Percentiles rank a stretch among this genome's conserved stretches.
Conservation (phyloP, 805 yeast species). For the Saturnispora besseyi region DNA sequence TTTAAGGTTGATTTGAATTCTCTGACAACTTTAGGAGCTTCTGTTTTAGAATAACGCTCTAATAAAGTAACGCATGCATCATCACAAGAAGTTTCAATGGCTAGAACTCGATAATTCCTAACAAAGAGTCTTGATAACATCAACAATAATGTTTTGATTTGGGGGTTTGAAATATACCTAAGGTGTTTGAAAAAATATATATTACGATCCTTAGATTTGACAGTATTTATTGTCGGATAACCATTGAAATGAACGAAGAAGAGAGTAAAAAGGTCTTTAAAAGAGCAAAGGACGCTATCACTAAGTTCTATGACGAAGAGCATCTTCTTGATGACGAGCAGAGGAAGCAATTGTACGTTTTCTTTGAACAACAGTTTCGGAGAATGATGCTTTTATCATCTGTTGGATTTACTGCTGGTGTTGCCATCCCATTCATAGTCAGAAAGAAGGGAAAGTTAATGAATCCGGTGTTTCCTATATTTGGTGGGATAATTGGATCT, state of each 20-base stretch:
- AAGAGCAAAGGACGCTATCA: slow-evolving; percentile 35
- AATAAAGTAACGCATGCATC: slow-evolving; percentile 85
- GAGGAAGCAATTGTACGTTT: slow-evolving; percentile 32
- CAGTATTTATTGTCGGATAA: neutral
- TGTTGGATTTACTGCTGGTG: slow-evolving; percentile 33
- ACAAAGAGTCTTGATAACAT: neutral
- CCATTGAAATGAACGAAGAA: neutral
- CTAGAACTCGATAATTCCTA: slow-evolving; percentile 52
- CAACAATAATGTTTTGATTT: neutral
- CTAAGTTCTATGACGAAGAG: slow-evolving; percentile 43
- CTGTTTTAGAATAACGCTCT: slow-evolving; percentile 33
- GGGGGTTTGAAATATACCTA: neutral
- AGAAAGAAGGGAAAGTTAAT: slow-evolving; percentile 30
- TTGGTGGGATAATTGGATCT: slow-evolving; percentile 35
- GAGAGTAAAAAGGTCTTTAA: slow-evolving; percentile 11
- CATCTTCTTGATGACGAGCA: slow-evolving; percentile 33
- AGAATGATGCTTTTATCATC: slow-evolving; percentile 32
- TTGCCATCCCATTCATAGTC: slow-evolving; percentile 34
- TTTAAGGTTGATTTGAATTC: slow-evolving; percentile 61
- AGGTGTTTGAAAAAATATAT: no score
- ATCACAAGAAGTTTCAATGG: slow-evolving; percentile 91
- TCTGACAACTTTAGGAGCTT: slow-evolving; percentile 42
- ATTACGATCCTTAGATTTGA: no score
- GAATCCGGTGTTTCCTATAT: slow-evolving; percentile 33
- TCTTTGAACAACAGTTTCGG: slow-evolving; percentile 30